phyloP scores from a whole-genome alignment of 1,284 basidiomycete species.

The Pyrrhoderma lamaoense region DNA sequence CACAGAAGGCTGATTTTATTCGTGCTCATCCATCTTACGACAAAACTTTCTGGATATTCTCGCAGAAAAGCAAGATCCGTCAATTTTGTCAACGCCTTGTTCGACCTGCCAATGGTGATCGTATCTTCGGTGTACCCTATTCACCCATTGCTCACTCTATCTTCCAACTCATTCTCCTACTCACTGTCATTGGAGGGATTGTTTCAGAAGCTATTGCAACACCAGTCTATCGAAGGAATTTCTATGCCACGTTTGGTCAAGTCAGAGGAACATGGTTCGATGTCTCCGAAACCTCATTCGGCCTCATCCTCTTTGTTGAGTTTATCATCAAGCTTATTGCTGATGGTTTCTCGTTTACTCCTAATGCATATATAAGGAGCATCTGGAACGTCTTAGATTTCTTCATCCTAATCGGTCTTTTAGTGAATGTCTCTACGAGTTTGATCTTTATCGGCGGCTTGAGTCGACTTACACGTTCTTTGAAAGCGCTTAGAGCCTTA shows the following conservation, averaged over 20 bases:
- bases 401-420: constrained; percentile 73
- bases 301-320: constrained; percentile 73
- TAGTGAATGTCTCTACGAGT: constrained; percentile 77
- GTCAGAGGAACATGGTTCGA: constrained; percentile 82
- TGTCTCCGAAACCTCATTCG: constrained; percentile 73
- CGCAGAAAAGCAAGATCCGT: constrained; percentile 73
- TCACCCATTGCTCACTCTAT: constrained; percentile 61
- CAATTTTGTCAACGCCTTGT: constrained; percentile 81
- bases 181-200: constrained; percentile 79
- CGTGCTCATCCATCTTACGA: constrained; percentile 87
- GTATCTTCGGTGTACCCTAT: constrained; percentile 72
- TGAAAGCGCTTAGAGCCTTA: constrained; percentile 87
- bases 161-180: constrained; percentile 72
- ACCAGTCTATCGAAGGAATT: constrained; percentile 77
- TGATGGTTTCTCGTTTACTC: constrained; percentile 89
- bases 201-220: constrained; percentile 83
- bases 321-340: constrained; percentile 89
- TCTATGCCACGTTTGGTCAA: constrained; percentile 56
- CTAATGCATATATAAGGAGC: constrained; percentile 88
- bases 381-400: constrained; percentile 94
- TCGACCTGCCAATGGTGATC: constrained; percentile 75
- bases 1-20: constrained; percentile 84
- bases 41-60: constrained; percentile 85
- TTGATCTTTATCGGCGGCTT: constrained; percentile 77
- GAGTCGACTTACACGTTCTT: constrained; percentile 74